Base-by-base conservation (phyloP, 257 asterid genomes). In the Solanum bulbocastanum region DNA sequence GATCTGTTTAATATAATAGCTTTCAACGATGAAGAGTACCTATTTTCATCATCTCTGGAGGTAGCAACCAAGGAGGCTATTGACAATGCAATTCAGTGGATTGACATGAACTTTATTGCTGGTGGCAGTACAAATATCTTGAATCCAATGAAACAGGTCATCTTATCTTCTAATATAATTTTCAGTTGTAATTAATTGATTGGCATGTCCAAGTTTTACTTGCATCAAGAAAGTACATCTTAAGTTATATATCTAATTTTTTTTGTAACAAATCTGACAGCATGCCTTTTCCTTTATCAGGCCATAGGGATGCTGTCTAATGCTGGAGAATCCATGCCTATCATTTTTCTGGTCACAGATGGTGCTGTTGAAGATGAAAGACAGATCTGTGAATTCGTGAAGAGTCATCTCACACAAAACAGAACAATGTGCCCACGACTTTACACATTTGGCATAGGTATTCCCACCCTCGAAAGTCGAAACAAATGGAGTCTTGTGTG, bases 351-450 rank as follows among this genome's bases (percentile, higher is more conserved):
- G 36, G 88, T 96, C 84, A 97, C 99, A 42, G 99, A 97, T 89
- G 99, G 99, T 79, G 92, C 98, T 83, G 98, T 95, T 86, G 96
- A 95, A 90, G 95, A 96, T 90, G 99, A 96, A 94, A 94, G 92
- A 91, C 90, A 90, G 85, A 96, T 97, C 83, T 96, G 98, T 88
- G 93, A 94, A 78, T 90, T 89, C 36, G 42, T 94, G 96, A 93
- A 92, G 91, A 88, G 87, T 60, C 91, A 88, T 88, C 87, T 95
- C 69, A 84, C 88, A 85, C 89, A 91, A 86, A 83, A 89, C 81
- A 91, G 92, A 87, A 87, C 90, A n/a, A 36, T 93, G 79, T 73
- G 87, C 49, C 98, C 99, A 71, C 95, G 98, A 72, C 92, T 97
- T 89, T 93, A 92, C 91, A 97, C 99, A 35, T 87, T 97, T 83